Evolutionary conservation across 805 yeast species (phyloP), one percentile per base, ranked within the genome.

Genomic region (Spathaspora gorwiae): DNA sequence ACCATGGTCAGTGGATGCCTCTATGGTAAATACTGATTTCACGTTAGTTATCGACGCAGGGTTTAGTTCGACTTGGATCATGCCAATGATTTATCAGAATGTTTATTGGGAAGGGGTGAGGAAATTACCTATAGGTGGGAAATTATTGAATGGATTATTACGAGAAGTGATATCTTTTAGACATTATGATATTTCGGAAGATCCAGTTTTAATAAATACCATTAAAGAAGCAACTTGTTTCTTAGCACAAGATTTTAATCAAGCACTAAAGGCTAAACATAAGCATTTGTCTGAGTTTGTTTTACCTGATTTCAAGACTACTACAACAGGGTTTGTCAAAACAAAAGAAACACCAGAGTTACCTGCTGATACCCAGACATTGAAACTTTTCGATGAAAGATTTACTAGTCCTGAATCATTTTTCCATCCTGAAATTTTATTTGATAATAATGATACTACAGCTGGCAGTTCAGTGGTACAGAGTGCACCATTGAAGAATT

Each of bases 171-270:
- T 92, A 10, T 88, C 97, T 2, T 94, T 86, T 59, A 73, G 97
- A 44, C 94, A 94, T 67, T 94, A 90, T 62, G 92, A 94, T 57
- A 90, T 94, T 53, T 82, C 88, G 59, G 97, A 94, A 49, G 99
- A 95, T 63, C 84, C 96, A 0, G 71, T 86, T 2, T 66, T 94
- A 39, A 83, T 94, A 40, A 88, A 90, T 58, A 82, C 85, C 40
- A 86, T 95, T 52, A 94, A 94, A 57, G 97, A 90, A 57, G 71
- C 77, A 47, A 68, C 92, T 33, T 76, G 87, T 61, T 81, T 79
- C 69, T 79, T 87, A n/a, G 12, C 39, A 4, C 49, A 54, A 15
- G 79, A 86, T 54, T 87, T 81, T 54, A 66, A 62, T 19, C 54
- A 59, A 15, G 76, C 80, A 15, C 59, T 84, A 42, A 67, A 72